Evolutionary conservation across 1,284 basidiomycete genomes (phyloP).

Genomic region (Ustanciosporium gigantosporum): DNA sequence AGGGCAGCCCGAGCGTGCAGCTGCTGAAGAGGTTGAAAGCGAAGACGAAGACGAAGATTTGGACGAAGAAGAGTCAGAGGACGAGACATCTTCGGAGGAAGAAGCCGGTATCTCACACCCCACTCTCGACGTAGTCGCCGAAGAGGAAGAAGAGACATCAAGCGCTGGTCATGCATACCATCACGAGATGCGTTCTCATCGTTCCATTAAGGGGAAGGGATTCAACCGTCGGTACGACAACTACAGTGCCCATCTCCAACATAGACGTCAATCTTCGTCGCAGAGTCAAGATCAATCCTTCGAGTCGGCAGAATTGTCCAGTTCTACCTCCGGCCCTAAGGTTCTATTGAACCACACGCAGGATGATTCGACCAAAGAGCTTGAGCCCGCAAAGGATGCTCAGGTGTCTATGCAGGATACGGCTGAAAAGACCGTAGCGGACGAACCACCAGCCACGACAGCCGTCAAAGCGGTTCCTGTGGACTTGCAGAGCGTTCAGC

Average conservation of each 20-base stretch:
- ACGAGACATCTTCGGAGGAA: conserved; percentile 23
- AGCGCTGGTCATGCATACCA: conserved; percentile 29
- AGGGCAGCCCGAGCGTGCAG: background rate
- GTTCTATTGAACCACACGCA: conserved; percentile 17
- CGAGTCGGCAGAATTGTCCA: background rate
- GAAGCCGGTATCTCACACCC: conserved; percentile 5
- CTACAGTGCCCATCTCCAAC: conserved; percentile 17
- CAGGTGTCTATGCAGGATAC: no score
- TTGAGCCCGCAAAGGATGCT: no score
- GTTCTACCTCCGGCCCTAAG: conserved; percentile 11
- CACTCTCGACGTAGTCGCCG: conserved; percentile 40
- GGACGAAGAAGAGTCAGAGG: background rate
- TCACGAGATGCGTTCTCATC: conserved; percentile 40
- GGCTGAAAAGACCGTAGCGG: no score
- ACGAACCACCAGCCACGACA: no score
- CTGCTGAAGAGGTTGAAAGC: background rate
- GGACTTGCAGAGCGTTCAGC: no score
- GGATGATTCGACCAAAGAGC: no score
- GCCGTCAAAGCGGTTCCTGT: no score
- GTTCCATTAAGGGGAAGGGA: conserved; percentile 20
- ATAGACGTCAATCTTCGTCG: conserved; percentile 19
- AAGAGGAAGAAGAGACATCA: conserved; percentile 49
- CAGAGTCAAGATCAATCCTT: conserved; percentile 4
- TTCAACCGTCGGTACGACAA: conserved; percentile 18
- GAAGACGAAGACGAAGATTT: background rate